Conservation (phyloP, 148 eudicot genomes). For the Mesembryanthemum crystallinum region DNA sequence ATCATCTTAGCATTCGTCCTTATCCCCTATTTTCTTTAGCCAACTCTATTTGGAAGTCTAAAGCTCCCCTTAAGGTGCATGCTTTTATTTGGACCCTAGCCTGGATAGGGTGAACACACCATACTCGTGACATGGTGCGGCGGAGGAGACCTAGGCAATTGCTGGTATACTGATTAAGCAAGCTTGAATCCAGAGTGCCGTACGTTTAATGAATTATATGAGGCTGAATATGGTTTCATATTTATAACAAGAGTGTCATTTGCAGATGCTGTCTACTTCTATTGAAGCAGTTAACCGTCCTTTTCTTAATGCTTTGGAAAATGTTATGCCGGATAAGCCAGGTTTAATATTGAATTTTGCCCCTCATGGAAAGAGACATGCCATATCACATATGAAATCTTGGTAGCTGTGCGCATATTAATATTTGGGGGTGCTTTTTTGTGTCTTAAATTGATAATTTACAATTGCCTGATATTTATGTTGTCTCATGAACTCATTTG, state of each 20-base stretch:
- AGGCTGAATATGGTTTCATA: background rate
- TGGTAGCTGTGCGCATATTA: background rate
- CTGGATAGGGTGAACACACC: no score
- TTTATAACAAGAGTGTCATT: background rate
- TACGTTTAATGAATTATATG: background rate
- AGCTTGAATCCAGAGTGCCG: background rate
- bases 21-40: no score
- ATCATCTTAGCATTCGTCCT: no score
- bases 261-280: no score
- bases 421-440: background rate
- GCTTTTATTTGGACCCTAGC: no score
- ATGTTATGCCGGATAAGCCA: background rate
- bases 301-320: background rate
- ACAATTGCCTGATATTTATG: conserved; percentile 12
- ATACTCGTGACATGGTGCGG: no score
- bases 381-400: background rate
- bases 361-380: background rate
- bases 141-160: no score
- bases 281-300: background rate
- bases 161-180: background rate
- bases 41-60: no score
- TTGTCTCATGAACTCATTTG: conserved; percentile 19
- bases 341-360: background rate
- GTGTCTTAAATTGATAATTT: background rate
- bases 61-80: no score